phyloP scores from a whole-genome alignment of 2,329 filamentous ascomycete genomes.

The Aureobasidium subglaciale region DNA sequence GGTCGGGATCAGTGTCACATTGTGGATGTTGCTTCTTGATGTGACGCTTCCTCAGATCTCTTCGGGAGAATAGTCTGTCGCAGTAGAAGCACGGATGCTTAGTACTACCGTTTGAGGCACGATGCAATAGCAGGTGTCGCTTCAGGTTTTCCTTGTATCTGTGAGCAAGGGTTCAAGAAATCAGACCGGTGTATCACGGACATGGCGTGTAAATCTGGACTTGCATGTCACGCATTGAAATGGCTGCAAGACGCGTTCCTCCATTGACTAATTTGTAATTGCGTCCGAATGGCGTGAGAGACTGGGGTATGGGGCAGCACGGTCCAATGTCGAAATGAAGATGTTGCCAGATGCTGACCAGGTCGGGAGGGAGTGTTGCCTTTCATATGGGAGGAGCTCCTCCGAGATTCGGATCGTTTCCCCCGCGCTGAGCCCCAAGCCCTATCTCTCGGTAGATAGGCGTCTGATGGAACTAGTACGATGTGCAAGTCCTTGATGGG shows the following conservation, averaged over 20 bases:
- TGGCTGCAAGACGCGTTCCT: conserved; percentile 25
- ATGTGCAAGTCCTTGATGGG: too few relatives aligned
- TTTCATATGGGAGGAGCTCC: not conserved
- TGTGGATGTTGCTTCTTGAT: conserved; percentile 37
- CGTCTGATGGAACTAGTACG: not conserved
- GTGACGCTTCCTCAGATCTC: conserved; percentile 35
- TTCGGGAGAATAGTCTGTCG: conserved; percentile 31
- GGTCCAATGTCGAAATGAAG: not conserved
- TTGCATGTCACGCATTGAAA: conserved; percentile 30
- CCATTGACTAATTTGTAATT: not conserved
- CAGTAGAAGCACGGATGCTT: conserved; percentile 27
- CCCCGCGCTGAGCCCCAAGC: not conserved
- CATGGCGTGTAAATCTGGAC: conserved; percentile 4
- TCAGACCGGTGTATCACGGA: conserved; percentile 35
- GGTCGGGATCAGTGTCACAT: not conserved
- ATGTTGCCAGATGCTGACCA: not conserved
- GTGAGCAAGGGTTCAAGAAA: conserved; percentile 19
- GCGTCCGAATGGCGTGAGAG: too few relatives aligned
- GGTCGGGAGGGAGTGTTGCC: not conserved
- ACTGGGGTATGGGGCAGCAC: not conserved
- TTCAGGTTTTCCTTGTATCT: conserved; percentile 35
- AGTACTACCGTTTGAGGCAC: conserved; percentile 32
- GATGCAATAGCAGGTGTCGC: conserved; percentile 36
- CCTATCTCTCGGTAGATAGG: not conserved
- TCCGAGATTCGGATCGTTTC: not conserved